Percentiles rank a stretch among this genome's conserved stretches.
These are phyloP conservation scores for Cymbidium sinense DNA, from an alignment of 106 monocot genomes.

Conservation along the genomic window DNA sequence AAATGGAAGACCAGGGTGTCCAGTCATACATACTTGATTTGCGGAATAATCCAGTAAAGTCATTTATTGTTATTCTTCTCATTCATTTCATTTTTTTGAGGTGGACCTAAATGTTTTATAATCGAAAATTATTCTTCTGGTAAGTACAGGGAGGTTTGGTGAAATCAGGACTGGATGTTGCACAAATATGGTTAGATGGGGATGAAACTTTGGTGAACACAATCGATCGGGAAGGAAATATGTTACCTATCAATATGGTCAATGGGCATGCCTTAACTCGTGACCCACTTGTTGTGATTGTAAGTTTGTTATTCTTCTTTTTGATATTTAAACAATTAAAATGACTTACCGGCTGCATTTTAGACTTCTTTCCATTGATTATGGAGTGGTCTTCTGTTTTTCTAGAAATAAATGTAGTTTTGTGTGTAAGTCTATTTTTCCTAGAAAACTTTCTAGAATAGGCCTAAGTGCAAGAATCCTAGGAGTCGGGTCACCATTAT, in stretches of 20 bases:
- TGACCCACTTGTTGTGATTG: constrained; percentile 93
- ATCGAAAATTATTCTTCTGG: neutral
- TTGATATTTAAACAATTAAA: neutral
- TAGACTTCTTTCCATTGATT: too few relatives aligned
- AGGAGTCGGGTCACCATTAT: too few relatives aligned
- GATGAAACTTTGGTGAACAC: constrained; percentile 92
- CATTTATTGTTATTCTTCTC: neutral
- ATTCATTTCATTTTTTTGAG: neutral
- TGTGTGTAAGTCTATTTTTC: too few relatives aligned
- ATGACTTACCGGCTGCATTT: too few relatives aligned
- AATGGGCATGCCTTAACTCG: constrained; percentile 86
- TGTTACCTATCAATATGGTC: constrained; percentile 72
- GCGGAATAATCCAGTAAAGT: constrained; percentile 74
- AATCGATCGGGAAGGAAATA: constrained; percentile 83
- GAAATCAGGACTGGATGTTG: constrained; percentile 92
- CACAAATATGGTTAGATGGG: constrained; percentile 96
- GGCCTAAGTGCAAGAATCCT: too few relatives aligned
- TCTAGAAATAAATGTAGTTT: too few relatives aligned
- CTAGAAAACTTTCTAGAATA: too few relatives aligned
- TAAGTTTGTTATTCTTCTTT: constrained; percentile 25
- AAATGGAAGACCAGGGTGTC: constrained; percentile 80
- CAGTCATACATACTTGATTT: constrained; percentile 95
- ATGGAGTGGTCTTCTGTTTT: too few relatives aligned
- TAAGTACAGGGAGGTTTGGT: constrained; percentile 73
- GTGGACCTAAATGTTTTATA: neutral